Evolutionary conservation across 805 yeast genomes (phyloP), one percentile per base, ranked within the genome.

Genomic region (Metschnikowia henanensis): DNA sequence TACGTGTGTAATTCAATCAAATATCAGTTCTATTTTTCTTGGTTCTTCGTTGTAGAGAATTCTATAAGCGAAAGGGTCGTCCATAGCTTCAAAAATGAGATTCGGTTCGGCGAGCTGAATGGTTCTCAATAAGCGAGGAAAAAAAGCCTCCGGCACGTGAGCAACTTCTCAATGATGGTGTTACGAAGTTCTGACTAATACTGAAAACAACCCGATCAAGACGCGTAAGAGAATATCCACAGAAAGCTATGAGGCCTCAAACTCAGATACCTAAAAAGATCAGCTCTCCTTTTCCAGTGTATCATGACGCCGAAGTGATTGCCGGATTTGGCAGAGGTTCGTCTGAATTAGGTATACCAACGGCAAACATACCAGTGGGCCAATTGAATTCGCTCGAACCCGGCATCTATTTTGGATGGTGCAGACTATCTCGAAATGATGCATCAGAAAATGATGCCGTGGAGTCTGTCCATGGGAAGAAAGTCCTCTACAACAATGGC

Each of bases 311-410:
- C 12, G 68, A 69, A 22, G 75, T 87, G 21, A 73, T 83, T 16
- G 74, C 91, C 23, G 99, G 99, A 0, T 94, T 88, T 65, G 99
- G 99, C 5, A 76, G 99, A 42, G 99, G 99, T 0, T 88, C 97
- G 0, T 64, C 94, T 0, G 97, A 89, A 53, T 73, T 94, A 32
- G 98, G 98, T 0, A 85, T 90, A 34, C 99, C 99, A 2, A 94
- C 99, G 0, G 98, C 97, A 6, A 92, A 92, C 58, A 78, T 92
- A 5, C 85, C 88, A 1, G 77, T 87, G 3, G 67, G 77, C 18
- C 74, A 79, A 0, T 56, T 78, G 30, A 64, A 67, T 37, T 45
- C 55, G 36, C 70, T 77, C 17, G 77, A 75, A 2, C 76, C 92
- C 0, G 99, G 99, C 3, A 92, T 94, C 7, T 94, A 94, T 64